Evolutionary conservation across 352 stramenopile genomes (phyloP).

Genomic region (Phytophthora europaea): DNA sequence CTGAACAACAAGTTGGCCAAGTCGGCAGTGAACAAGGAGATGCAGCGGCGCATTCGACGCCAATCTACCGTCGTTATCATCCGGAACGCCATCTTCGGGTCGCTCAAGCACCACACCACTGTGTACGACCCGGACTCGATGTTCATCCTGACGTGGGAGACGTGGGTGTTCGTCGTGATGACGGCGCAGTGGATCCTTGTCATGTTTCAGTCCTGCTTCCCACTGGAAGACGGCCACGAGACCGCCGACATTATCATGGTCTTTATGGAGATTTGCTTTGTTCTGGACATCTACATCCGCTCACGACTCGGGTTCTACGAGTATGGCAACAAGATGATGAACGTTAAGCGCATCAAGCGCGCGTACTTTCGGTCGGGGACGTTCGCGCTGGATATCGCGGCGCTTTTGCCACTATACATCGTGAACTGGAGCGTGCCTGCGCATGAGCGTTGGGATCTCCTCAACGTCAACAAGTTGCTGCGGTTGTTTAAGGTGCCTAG

Average conservation of each 20-base stretch:
- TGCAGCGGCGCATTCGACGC: conserved; percentile 12
- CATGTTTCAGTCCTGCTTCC: conserved; percentile 61
- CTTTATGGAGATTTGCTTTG: conserved; percentile 53
- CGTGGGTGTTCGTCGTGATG: conserved; percentile 64
- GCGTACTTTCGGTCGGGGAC: conserved; percentile 53
- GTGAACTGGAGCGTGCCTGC: conserved; percentile 49
- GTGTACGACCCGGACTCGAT: conserved; percentile 56
- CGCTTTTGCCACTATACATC: conserved; percentile 58
- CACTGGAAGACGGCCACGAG: background rate
- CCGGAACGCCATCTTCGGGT: conserved; percentile 28
- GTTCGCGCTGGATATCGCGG: conserved; percentile 56
- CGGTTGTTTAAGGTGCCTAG: conserved; percentile 60
- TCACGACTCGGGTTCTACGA: conserved; percentile 64
- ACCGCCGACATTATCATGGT: conserved; percentile 34
- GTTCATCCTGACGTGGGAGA: conserved; percentile 62
- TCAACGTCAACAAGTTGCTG: conserved; percentile 77
- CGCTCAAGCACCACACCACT: conserved; percentile 12
- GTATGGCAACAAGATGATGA: conserved; percentile 80
- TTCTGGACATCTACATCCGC: conserved; percentile 63
- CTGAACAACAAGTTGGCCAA: conserved; percentile 56
- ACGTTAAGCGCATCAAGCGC: conserved; percentile 31
- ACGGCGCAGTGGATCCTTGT: conserved; percentile 58
- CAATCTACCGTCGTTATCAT: conserved; percentile 32
- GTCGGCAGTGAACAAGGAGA: conserved; percentile 30
- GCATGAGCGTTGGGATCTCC: conserved; percentile 43